Conservation (phyloP, 2,329 filamentous ascomycete species). For the Juglanconis sp. region DNA sequence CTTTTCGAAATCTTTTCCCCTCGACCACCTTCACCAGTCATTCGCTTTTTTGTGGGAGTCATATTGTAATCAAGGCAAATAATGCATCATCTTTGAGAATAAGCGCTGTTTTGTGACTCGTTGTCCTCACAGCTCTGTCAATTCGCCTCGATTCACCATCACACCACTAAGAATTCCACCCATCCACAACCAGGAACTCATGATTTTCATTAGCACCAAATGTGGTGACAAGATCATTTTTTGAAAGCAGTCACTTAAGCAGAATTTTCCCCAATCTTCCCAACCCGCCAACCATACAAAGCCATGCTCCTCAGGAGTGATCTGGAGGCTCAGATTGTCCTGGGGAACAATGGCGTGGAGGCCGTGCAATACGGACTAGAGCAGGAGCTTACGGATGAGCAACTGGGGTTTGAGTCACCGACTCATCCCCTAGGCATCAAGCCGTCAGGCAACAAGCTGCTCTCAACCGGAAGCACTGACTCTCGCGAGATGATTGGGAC, state of each 20-base stretch:
- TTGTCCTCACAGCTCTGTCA: background rate
- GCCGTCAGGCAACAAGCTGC: constrained; percentile 78
- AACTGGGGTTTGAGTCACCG: constrained; percentile 39
- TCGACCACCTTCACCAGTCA: background rate
- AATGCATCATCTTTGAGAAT: background rate
- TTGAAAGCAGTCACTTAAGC: background rate
- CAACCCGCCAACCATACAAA: background rate
- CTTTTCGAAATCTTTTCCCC: background rate
- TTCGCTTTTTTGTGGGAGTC: background rate
- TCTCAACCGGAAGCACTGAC: constrained; percentile 59
- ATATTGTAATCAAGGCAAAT: background rate
- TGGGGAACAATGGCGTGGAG: constrained; percentile 7
- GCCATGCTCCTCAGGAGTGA: constrained; percentile 16
- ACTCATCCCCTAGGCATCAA: constrained; percentile 81
- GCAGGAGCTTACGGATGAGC: constrained; percentile 12
- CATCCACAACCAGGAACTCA: background rate
- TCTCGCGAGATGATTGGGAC: constrained; percentile 63
- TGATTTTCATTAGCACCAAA: background rate
- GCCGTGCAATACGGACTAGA: background rate
- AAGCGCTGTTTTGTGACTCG: background rate
- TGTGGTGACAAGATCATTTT: background rate
- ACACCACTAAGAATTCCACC: background rate
- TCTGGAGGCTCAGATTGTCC: constrained; percentile 11
- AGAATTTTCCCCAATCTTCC: background rate
- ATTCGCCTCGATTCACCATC: background rate